Evolutionary conservation across 306 rosid species (phyloP).

Genomic region (Clitoria ternatea): DNA sequence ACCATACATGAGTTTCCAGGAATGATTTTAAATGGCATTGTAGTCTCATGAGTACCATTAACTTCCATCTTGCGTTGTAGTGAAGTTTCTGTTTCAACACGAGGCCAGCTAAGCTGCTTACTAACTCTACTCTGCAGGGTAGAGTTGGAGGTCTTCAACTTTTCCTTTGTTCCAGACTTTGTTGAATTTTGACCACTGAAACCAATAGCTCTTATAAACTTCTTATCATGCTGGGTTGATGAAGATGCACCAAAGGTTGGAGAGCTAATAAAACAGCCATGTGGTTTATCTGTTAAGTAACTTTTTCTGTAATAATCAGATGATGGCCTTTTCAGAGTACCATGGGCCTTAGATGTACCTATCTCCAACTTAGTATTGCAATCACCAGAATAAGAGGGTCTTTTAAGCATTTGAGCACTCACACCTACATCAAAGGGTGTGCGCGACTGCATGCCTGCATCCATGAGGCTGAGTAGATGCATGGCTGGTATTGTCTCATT

Average conservation of each 20-base stretch:
- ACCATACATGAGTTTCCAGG: conserved; percentile 42
- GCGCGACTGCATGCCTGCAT: conserved; percentile 75
- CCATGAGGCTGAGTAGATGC: conserved; percentile 99
- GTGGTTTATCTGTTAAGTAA: conserved; percentile 50
- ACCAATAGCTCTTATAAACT: conserved; percentile 32
- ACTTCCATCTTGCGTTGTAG: conserved; percentile 29
- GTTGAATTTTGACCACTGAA: conserved; percentile 41
- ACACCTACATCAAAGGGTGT: conserved; percentile 51
- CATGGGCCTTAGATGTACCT: conserved; percentile 48
- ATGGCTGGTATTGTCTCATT: conserved; percentile 93
- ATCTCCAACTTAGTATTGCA: conserved; percentile 48
- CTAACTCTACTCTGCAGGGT: conserved; percentile 37
- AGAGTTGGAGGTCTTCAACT: conserved; percentile 40
- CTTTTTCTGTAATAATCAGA: conserved; percentile 41
- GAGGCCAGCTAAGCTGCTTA: conserved; percentile 29
- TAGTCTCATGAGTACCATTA: conserved; percentile 36
- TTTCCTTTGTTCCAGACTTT: conserved; percentile 55
- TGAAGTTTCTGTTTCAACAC: conserved; percentile 34
- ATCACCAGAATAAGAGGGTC: conserved; percentile 49
- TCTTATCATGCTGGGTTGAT: conserved; percentile 41
- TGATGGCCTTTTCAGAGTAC: conserved; percentile 38
- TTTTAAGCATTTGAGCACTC: conserved; percentile 47
- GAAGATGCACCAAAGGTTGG: conserved; percentile 53
- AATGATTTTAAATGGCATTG: conserved; percentile 36
- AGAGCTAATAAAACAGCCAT: conserved; percentile 46